A percentile compares a stretch with the other conserved stretches of the same genome.
phyloP scores from a whole-genome alignment of 148 eudicot genomes.

The Cornus kousa region DNA sequence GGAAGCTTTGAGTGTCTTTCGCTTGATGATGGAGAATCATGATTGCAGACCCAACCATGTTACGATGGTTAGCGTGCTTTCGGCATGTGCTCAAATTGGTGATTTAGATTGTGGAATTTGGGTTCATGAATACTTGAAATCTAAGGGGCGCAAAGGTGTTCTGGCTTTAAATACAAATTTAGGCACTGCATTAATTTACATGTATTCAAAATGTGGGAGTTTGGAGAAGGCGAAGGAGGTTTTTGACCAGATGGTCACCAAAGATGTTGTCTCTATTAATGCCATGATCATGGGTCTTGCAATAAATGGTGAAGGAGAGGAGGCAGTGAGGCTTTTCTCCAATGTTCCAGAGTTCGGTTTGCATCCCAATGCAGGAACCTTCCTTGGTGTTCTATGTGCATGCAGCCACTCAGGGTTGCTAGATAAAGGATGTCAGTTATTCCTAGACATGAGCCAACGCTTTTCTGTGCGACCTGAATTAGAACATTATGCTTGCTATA shows the following conservation, averaged over 20 bases:
- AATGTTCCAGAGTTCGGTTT: slow-evolving; percentile 34
- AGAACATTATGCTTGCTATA: slow-evolving; percentile 77
- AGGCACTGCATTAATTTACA: slow-evolving; percentile 77
- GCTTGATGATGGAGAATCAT: slow-evolving; percentile 41
- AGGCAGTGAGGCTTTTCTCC: slow-evolving; percentile 53
- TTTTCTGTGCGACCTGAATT: slow-evolving; percentile 37
- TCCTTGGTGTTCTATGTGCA: slow-evolving; percentile 60
- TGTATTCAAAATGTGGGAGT: slow-evolving; percentile 77
- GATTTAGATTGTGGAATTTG: slow-evolving; percentile 63
- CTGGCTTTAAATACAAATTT: slow-evolving; percentile 44
- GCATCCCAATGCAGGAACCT: slow-evolving; percentile 53
- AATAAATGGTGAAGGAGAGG: slow-evolving; percentile 73
- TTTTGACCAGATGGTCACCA: slow-evolving; percentile 39
- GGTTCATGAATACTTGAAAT: slow-evolving; percentile 62
- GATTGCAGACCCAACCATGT: slow-evolving; percentile 64
- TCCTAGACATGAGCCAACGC: slow-evolving; percentile 40
- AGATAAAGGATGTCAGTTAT: slow-evolving; percentile 58
- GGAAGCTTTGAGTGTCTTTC: slow-evolving; percentile 56
- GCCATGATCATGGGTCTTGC: slow-evolving; percentile 93
- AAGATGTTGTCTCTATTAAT: slow-evolving; percentile 65
- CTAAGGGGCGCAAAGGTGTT: slow-evolving; percentile 41
- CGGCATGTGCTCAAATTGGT: slow-evolving; percentile 82
- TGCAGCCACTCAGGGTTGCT: slow-evolving; percentile 77
- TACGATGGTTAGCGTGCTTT: slow-evolving; percentile 78
- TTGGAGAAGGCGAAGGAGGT: slow-evolving; percentile 53